phyloP scores from a whole-genome alignment of 306 rosid species.

The Cyamopsis tetragonoloba region DNA sequence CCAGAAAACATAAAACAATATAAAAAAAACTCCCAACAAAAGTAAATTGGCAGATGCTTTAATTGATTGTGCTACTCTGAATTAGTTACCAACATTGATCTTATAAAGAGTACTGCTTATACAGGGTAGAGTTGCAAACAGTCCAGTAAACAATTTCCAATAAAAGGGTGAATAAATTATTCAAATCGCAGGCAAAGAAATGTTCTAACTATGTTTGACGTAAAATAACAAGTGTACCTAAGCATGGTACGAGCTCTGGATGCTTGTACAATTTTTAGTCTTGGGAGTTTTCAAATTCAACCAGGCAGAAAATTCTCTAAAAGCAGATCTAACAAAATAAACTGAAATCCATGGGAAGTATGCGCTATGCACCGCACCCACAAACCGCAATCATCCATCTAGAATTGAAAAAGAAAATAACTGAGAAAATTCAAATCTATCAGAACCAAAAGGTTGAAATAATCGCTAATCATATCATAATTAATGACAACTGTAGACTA shows the following conservation, averaged over 20 bases:
- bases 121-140: not conserved
- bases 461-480: not conserved
- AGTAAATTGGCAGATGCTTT: not conserved
- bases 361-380: constrained; percentile 56
- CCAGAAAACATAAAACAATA: no score
- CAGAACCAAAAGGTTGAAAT: constrained; percentile 4
- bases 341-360: constrained; percentile 51
- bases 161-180: not conserved
- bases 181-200: not conserved
- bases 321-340: constrained; percentile 48
- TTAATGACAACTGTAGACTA: not conserved
- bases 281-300: constrained; percentile 22
- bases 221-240: constrained; percentile 18
- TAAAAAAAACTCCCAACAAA: no score
- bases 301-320: constrained; percentile 28
- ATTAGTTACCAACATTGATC: not conserved
- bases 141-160: not conserved
- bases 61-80: not conserved
- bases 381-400: constrained; percentile 86
- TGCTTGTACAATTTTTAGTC: constrained; percentile 27
- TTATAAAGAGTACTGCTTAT: not conserved
- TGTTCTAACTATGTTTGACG: not conserved
- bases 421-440: constrained; percentile 23
- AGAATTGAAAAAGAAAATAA: constrained; percentile 46
- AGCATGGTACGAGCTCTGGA: constrained; percentile 18